Conservation (phyloP, 768 basidiomycete species). For the Rickenella mellea region DNA sequence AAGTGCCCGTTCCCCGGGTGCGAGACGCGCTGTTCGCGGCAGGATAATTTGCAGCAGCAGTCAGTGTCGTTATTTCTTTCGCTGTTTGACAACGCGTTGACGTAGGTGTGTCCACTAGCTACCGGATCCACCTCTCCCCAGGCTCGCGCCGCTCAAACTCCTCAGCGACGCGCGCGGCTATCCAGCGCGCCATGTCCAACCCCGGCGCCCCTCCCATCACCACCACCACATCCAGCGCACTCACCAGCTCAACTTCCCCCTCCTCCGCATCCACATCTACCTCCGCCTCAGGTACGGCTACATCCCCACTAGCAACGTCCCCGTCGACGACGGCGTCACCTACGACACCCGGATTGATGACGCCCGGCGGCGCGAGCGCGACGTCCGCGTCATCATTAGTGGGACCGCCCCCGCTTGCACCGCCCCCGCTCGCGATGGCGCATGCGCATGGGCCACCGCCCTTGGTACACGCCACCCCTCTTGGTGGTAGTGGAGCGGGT, state of each 20-base stretch:
- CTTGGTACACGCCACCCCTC: constrained; percentile 17
- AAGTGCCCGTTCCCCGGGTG: constrained; percentile 94
- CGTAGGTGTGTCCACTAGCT: constrained; percentile 31
- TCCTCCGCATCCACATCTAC: constrained; percentile 17
- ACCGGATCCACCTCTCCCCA: constrained; percentile 74
- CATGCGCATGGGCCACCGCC: constrained; percentile 21
- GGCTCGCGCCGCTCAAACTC: constrained; percentile 61
- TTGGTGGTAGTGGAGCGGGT: background rate
- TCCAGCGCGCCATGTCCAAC: constrained; percentile 28
- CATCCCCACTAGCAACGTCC: no score
- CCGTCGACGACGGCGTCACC: no score
- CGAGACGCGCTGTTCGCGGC: constrained; percentile 81
- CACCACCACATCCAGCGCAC: constrained; percentile 3
- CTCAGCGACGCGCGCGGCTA: constrained; percentile 46
- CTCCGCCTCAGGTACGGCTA: no score
- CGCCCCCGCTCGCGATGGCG: constrained; percentile 4
- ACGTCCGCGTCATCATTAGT: no score
- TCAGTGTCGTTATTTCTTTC: constrained; percentile 21
- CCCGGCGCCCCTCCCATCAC: constrained; percentile 1
- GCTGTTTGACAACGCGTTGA: background rate
- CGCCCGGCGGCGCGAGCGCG: no score
- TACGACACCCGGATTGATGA: no score
- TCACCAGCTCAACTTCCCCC: constrained; percentile 20
- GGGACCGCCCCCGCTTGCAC: constrained; percentile 5
- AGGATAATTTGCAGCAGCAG: constrained; percentile 76